Evolutionary conservation across 768 basidiomycete species (phyloP).

Genomic region (Russula olivacea): DNA sequence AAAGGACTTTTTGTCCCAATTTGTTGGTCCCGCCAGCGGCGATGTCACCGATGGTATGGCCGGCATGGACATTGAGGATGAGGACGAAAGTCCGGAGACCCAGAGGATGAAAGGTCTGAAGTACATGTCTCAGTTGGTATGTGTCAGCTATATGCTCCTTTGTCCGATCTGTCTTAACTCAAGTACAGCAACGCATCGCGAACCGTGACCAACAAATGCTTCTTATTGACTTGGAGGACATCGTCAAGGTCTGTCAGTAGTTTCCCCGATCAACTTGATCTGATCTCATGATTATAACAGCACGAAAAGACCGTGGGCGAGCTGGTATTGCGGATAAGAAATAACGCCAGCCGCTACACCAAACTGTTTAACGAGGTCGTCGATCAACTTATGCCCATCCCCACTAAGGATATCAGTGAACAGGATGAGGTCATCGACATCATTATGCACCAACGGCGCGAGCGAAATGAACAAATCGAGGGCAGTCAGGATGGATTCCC

Average conservation of each 20-base stretch:
- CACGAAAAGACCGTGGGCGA: slow-evolving; percentile 65
- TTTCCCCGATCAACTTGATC: no score
- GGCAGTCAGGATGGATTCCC: slow-evolving; percentile 78
- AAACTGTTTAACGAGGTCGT: slow-evolving; percentile 84
- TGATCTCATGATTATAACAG: slow-evolving; percentile 34
- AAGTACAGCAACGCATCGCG: slow-evolving; percentile 75
- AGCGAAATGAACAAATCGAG: slow-evolving; percentile 79
- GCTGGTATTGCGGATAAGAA: slow-evolving; percentile 71
- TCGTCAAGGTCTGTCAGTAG: slow-evolving; percentile 52
- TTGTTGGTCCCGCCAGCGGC: slow-evolving; percentile 50
- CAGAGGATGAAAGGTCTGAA: slow-evolving; percentile 47
- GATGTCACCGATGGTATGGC: slow-evolving; percentile 64
- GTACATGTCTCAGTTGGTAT: slow-evolving; percentile 80
- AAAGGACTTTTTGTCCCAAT: slow-evolving; percentile 62
- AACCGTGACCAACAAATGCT: slow-evolving; percentile 92
- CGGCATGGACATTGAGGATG: slow-evolving; percentile 60
- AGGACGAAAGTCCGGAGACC: slow-evolving; percentile 33
- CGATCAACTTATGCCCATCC: slow-evolving; percentile 82
- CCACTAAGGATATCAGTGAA: slow-evolving; percentile 84
- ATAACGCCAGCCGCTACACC: slow-evolving; percentile 87
- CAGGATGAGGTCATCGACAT: slow-evolving; percentile 95
- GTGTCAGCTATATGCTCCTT: slow-evolving; percentile 28
- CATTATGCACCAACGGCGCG: slow-evolving; percentile 87
- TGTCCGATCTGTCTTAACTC: slow-evolving; percentile 13
- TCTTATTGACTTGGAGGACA: slow-evolving; percentile 82